A percentile compares a stretch with the other conserved stretches of the same genome.
phyloP scores from a whole-genome alignment of 140 eudicot species.

The Flaveria floridana region DNA sequence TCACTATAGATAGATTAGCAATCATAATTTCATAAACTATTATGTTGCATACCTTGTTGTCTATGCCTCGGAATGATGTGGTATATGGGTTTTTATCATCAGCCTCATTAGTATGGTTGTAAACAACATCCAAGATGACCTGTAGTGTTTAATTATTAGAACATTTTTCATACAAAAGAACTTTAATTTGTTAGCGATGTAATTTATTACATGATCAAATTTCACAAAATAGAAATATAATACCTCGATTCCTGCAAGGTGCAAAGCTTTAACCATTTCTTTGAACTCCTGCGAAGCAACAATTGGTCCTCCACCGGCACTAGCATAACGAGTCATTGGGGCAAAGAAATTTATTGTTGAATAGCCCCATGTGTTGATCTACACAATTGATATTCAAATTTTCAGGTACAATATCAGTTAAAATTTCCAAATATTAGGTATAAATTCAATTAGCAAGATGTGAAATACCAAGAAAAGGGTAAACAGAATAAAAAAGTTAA shows the following conservation, averaged over 20 bases:
- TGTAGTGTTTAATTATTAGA: constrained; percentile 25
- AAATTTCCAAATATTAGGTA: constrained; percentile 20
- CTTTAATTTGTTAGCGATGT: background rate
- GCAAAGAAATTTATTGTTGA: constrained; percentile 98
- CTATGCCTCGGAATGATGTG: constrained; percentile 97
- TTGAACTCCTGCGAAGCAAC: constrained; percentile 83
- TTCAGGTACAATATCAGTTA: constrained; percentile 17
- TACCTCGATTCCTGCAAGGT: constrained; percentile 94
- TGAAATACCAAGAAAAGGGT: constrained; percentile 11
- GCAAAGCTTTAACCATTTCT: constrained; percentile 95
- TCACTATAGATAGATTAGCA: background rate
- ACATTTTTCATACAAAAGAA: background rate
- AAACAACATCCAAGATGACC: constrained; percentile 97
- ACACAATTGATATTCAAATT: constrained; percentile 18
- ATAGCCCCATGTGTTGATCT: constrained; percentile 99
- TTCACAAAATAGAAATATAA: constrained; percentile 12
- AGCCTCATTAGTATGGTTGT: constrained; percentile 97
- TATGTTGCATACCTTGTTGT: constrained; percentile 67
- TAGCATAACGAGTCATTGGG: constrained; percentile 99
- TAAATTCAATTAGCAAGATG: constrained; percentile 16
- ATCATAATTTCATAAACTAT: background rate
- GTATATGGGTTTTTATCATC: constrained; percentile 86
- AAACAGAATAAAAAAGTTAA: background rate
- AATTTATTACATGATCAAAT: constrained; percentile 8
- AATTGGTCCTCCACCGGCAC: constrained; percentile 89